Percentiles rank a stretch among this genome's conserved stretches.
phyloP scores from a whole-genome alignment of 2,329 filamentous ascomycete species.

The Colletotrichum tanaceti region DNA sequence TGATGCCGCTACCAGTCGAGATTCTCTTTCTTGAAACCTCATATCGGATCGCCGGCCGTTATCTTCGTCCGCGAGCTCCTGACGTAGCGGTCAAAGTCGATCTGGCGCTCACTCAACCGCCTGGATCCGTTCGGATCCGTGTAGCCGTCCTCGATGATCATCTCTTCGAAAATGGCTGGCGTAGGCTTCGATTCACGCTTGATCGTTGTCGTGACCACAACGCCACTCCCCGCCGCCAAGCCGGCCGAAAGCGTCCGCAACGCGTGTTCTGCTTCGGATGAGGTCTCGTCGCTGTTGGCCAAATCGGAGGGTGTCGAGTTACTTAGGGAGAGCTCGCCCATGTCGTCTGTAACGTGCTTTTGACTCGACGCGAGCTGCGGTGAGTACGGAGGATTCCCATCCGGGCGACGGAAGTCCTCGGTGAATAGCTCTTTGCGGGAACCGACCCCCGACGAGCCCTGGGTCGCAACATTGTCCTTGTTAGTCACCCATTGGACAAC shows the following conservation, averaged over 20 bases:
- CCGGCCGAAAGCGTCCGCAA: background rate
- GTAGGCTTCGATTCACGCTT: conserved; percentile 49
- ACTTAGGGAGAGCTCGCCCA: conserved; percentile 43
- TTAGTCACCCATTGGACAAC: conserved; percentile 72
- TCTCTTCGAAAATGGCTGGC: conserved; percentile 20
- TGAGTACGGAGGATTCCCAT: conserved; percentile 18
- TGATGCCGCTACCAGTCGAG: conserved; percentile 10
- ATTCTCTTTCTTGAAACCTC: background rate
- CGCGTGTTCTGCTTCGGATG: conserved; percentile 7
- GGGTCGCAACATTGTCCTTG: conserved; percentile 54
- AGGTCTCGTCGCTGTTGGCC: conserved; percentile 26
- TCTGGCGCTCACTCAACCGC: background rate
- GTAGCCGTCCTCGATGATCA: conserved; percentile 25
- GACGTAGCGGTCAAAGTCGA: background rate
- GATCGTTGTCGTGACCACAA: conserved; percentile 54
- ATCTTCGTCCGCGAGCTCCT: conserved; percentile 22
- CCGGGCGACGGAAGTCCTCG: conserved; percentile 19
- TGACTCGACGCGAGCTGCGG: conserved; percentile 42
- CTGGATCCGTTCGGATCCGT: conserved; percentile 11
- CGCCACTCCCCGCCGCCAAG: conserved; percentile 38
- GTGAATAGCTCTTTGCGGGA: conserved; percentile 16
- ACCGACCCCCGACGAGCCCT: conserved; percentile 13
- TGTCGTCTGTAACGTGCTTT: conserved; percentile 44
- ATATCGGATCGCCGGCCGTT: conserved; percentile 16
- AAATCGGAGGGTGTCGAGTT: conserved; percentile 12